Base-by-base conservation (phyloP, 768 basidiomycete species). In the Leccinellum luteum region DNA sequence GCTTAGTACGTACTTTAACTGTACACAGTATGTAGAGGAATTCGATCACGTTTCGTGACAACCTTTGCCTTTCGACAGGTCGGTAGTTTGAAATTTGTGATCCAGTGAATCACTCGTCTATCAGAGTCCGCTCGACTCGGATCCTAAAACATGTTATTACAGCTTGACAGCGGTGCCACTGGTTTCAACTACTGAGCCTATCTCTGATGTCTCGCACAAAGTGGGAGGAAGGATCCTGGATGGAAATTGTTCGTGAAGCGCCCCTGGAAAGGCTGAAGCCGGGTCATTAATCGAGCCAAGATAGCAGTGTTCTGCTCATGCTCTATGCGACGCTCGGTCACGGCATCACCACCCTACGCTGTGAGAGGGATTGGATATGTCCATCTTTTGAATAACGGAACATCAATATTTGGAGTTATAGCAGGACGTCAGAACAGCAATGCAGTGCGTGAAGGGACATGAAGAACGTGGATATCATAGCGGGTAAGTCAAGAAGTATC, bases 281-380 rank as follows among this genome's bases (percentile, higher is more conserved):
- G 9, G 30, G 30, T 10, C 32, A 6, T 32, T 32, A 13, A 14
- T 32, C 32, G 13, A 13, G 32, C 13, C 32, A 32, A 32, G 32
- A 32, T 32, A 32, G 82, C 82, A 15, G 96, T 94, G 62, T 98
- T 97, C 9, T 69, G 90, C 98, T 73, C 97, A 98, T 73, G 72
- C 3, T 14, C 98, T 27, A 27, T 6, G 27, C 27, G n/a, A n/a
- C 27, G 7, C 92, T 92, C 74, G 79, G 82, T 54, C 74, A 74
- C 61, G 86, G 82, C 56, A 25, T 25, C 25, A 25, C 25, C 2
- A 25, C 25, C 19, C 73, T 88, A n/a, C 79, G 79, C 1, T 76
- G 13, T 69, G 55, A 62, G 5, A 52, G 50, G 30, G 14, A 21
- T 54, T 48, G 17, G 41, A 48, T 52, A 28, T 56, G 56, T 44